A percentile compares a stretch with the other conserved stretches of the same genome.
Conservation (phyloP, 2,329 filamentous ascomycete species). For the Trichocomaceae sp. region DNA sequence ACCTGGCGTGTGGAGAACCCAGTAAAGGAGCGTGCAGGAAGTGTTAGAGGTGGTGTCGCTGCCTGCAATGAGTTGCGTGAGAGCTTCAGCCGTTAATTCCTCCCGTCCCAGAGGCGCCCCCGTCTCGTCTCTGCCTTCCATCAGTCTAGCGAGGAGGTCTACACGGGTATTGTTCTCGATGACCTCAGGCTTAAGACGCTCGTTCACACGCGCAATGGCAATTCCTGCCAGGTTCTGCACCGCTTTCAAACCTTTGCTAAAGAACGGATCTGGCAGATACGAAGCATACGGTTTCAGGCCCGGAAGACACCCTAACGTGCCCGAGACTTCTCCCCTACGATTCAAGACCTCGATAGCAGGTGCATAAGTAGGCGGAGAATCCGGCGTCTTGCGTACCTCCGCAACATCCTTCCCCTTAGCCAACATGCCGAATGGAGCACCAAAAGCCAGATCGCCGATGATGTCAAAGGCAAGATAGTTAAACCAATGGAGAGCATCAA, state of each 20-base stretch:
- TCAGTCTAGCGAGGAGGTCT: conserved; percentile 74
- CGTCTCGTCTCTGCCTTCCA: conserved; percentile 77
- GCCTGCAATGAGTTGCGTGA: conserved; percentile 77
- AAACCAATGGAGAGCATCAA: conserved; percentile 77
- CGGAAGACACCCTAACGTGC: conserved; percentile 68
- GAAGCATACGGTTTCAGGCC: conserved; percentile 70
- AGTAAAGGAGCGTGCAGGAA: conserved; percentile 75
- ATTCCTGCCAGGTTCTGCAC: conserved; percentile 80
- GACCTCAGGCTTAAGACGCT: conserved; percentile 61
- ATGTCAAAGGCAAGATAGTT: conserved; percentile 60
- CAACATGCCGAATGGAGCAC: conserved; percentile 77
- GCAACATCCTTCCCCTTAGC: conserved; percentile 67
- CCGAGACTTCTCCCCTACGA: conserved; percentile 77
- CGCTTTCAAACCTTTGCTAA: conserved; percentile 64
- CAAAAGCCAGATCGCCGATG: conserved; percentile 61
- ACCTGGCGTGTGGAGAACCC: conserved; percentile 61
- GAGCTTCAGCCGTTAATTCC: conserved; percentile 79
- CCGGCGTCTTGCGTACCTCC: conserved; percentile 59
- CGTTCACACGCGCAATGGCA: conserved; percentile 72
- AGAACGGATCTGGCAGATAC: conserved; percentile 77
- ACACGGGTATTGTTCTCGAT: conserved; percentile 58
- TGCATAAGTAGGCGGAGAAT: conserved; percentile 59
- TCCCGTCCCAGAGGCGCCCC: conserved; percentile 68
- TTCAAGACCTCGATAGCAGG: conserved; percentile 84
- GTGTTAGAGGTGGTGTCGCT: conserved; percentile 64